These are phyloP conservation scores for Pinus taeda DNA, from an alignment of 75 land plant species.

Conservation along the genomic window DNA sequence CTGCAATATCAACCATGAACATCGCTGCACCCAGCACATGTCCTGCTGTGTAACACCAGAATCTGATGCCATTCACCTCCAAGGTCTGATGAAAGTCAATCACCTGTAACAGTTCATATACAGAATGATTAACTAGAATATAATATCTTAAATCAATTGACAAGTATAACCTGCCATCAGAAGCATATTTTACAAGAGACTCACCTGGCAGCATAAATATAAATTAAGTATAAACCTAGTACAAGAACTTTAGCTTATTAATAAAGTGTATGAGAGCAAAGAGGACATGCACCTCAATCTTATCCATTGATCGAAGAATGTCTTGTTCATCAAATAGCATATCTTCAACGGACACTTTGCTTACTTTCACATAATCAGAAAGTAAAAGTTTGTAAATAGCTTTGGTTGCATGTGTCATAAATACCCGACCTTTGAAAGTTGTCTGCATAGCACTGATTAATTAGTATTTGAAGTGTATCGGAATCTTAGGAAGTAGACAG, in stretches of 20 bases:
- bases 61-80: slow-evolving; percentile 94
- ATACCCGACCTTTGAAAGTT: slow-evolving; percentile 89
- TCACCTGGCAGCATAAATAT: too few species aligned
- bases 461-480: not conserved
- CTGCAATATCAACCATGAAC: slow-evolving; percentile 99
- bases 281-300: slow-evolving; percentile 76
- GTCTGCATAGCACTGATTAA: slow-evolving; percentile 49
- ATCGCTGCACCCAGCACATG: slow-evolving; percentile 99
- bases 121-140: not conserved
- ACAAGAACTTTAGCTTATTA: not conserved
- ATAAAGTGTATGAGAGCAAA: not conserved
- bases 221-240: not conserved
- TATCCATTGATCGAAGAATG: slow-evolving; percentile 92
- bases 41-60: slow-evolving; percentile 99
- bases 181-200: not conserved
- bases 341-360: slow-evolving; percentile 98
- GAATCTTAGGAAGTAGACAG: not conserved
- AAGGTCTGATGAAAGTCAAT: slow-evolving; percentile 96
- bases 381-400: slow-evolving; percentile 90
- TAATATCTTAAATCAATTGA: not conserved
- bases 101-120: slow-evolving; percentile 49
- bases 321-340: slow-evolving; percentile 97
- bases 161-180: not conserved
- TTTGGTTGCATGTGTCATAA: slow-evolving; percentile 99
- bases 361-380: slow-evolving; percentile 92